Evolutionary conservation across 768 basidiomycete genomes (phyloP).

Genomic region (Hygrophorus russula): DNA sequence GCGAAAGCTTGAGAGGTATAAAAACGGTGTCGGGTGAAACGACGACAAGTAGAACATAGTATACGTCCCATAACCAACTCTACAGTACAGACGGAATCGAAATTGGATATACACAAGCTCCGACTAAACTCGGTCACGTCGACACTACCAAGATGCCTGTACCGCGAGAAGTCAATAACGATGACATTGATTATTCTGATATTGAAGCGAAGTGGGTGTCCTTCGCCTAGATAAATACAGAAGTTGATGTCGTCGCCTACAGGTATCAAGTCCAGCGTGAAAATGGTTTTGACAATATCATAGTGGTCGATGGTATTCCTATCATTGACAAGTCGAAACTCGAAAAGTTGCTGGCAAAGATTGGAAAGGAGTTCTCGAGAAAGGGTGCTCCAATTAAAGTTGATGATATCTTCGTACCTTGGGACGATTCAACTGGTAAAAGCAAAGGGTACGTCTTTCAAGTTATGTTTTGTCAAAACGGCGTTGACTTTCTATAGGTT

Average conservation of each 20-base stretch:
- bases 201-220: constrained; percentile 71
- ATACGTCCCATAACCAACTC: too few relatives aligned
- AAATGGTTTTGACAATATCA: constrained; percentile 80
- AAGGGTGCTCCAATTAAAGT: constrained; percentile 69
- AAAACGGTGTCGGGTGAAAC: background rate
- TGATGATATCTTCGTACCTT: constrained; percentile 78
- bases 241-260: constrained; percentile 5
- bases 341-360: constrained; percentile 69
- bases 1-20: background rate
- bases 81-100: too few relatives aligned
- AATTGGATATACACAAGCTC: too few relatives aligned
- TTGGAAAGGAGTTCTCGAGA: constrained; percentile 75
- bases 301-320: constrained; percentile 90
- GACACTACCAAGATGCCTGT: too few relatives aligned
- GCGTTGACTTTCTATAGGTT: constrained; percentile 36
- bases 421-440: constrained; percentile 72
- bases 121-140: too few relatives aligned
- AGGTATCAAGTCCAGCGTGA: constrained; percentile 84
- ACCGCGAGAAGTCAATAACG: constrained; percentile 12
- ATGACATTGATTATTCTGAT: constrained; percentile 78
- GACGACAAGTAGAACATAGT: background rate
- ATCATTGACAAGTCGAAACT: constrained; percentile 79
- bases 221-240: constrained; percentile 1
- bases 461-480: background rate
- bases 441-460: constrained; percentile 72